Evolutionary conservation across 352 stramenopile species (phyloP).

Genomic region (Globisporangium okanoganense): DNA sequence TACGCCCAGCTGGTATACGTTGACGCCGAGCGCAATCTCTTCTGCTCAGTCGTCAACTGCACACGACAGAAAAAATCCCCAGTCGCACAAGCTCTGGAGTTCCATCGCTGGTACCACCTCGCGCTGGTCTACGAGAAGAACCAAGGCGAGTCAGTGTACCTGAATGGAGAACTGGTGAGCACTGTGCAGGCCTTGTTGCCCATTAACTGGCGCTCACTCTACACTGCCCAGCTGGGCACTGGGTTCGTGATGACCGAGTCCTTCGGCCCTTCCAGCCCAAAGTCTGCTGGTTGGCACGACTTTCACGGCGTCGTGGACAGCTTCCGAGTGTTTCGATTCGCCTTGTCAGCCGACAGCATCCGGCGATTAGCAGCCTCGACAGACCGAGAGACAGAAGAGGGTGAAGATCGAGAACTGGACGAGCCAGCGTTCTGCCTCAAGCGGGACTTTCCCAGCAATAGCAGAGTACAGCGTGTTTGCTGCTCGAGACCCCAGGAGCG

Average conservation of each 20-base stretch:
- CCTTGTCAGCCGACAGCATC: slow-evolving; percentile 10
- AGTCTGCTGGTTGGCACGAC: slow-evolving; percentile 20
- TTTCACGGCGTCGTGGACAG: slow-evolving; percentile 32
- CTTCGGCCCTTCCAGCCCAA: not conserved
- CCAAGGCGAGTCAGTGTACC: slow-evolving; percentile 18
- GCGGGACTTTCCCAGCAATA: not conserved
- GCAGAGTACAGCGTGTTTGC: not conserved
- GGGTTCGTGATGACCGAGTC: slow-evolving; percentile 15
- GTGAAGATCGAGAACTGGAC: not conserved
- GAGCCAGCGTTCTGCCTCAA: not conserved
- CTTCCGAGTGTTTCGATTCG: slow-evolving; percentile 26
- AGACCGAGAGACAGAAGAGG: not conserved
- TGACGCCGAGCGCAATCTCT: slow-evolving; percentile 16
- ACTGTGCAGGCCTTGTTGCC: slow-evolving; percentile 1
- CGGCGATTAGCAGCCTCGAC: slow-evolving; percentile 4
- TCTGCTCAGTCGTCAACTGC: slow-evolving; percentile 14
- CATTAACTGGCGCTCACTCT: slow-evolving; percentile 14
- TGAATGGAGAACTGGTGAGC: slow-evolving; percentile 20
- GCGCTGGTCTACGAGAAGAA: slow-evolving; percentile 23
- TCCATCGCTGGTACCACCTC: slow-evolving; percentile 33
- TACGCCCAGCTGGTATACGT: slow-evolving; percentile 20
- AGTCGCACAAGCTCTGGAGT: slow-evolving; percentile 10
- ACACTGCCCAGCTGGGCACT: slow-evolving; percentile 23
- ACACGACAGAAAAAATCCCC: not conserved
- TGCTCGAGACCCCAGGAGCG: not conserved